phyloP scores from a whole-genome alignment of 176 grass and related monocot genomes.

The Carex myosuroides region DNA sequence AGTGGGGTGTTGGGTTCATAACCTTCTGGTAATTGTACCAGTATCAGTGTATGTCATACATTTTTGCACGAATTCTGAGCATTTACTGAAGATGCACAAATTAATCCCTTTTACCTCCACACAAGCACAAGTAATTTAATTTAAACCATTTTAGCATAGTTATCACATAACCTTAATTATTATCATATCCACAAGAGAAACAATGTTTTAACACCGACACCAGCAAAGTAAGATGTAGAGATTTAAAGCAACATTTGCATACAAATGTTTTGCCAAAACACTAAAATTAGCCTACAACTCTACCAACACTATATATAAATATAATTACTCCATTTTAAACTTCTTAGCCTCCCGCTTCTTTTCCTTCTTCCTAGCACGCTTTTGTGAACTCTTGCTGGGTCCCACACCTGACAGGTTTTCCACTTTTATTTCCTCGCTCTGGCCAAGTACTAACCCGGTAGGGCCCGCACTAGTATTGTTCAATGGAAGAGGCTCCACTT shows the following conservation, averaged over 20 bases:
- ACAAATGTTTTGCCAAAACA: not conserved
- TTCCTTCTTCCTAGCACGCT: constrained; percentile 14
- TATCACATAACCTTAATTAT: not conserved
- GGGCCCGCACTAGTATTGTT: not conserved
- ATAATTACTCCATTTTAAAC: not conserved
- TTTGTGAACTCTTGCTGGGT: not conserved
- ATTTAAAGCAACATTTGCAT: not conserved
- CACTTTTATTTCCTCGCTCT: not conserved
- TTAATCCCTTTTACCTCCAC: not conserved
- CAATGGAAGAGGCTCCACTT: not conserved
- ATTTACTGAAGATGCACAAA: too few species aligned
- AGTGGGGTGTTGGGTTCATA: too few species aligned
- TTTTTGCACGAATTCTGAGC: too few species aligned
- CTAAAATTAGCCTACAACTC: not conserved
- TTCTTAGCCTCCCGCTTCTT: not conserved
- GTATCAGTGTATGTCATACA: too few species aligned
- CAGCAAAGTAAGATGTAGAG: not conserved
- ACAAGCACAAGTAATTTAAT: not conserved
- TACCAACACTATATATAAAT: too few species aligned
- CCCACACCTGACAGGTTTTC: not conserved
- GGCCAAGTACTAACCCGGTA: not conserved
- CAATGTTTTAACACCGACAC: not conserved
- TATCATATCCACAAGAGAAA: not conserved
- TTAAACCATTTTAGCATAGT: not conserved
- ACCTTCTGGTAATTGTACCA: too few species aligned